Evolutionary conservation across 768 basidiomycete genomes (phyloP).

Genomic region (Tephrocybe sp.): DNA sequence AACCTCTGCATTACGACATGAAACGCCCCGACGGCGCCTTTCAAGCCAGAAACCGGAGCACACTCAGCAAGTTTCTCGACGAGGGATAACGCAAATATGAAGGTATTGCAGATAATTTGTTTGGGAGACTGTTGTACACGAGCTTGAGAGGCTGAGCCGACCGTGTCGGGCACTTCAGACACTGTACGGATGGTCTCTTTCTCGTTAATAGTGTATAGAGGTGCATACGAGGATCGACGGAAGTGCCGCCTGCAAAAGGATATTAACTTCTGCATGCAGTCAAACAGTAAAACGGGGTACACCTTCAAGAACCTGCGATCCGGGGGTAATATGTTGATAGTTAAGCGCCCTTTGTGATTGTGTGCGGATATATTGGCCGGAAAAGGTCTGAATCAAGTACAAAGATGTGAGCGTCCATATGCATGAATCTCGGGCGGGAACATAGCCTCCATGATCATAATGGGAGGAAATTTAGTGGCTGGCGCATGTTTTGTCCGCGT

Average conservation of each 20-base stretch:
- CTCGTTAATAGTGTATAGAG: constrained; percentile 4
- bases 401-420: neutral
- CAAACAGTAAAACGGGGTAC: neutral
- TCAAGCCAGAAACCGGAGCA: constrained; percentile 10
- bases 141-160: neutral
- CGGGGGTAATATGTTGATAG: neutral
- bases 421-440: neutral
- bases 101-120: constrained; percentile 10
- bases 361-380: neutral
- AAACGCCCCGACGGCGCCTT: constrained; percentile 4
- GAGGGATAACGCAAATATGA: constrained; percentile 15
- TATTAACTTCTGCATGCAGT: neutral
- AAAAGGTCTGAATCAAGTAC: neutral
- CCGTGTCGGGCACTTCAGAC: neutral
- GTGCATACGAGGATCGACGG: neutral
- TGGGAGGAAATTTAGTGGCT: neutral
- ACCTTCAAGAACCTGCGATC: neutral
- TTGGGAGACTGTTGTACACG: neutral
- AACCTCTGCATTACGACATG: constrained; percentile 6
- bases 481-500: neutral
- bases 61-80: constrained; percentile 17
- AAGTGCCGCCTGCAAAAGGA: neutral
- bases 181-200: neutral
- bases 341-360: neutral
- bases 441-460: neutral